Evolutionary conservation across 2,329 filamentous ascomycete genomes (phyloP).

Genomic region (Aspergillus fumigatus): DNA sequence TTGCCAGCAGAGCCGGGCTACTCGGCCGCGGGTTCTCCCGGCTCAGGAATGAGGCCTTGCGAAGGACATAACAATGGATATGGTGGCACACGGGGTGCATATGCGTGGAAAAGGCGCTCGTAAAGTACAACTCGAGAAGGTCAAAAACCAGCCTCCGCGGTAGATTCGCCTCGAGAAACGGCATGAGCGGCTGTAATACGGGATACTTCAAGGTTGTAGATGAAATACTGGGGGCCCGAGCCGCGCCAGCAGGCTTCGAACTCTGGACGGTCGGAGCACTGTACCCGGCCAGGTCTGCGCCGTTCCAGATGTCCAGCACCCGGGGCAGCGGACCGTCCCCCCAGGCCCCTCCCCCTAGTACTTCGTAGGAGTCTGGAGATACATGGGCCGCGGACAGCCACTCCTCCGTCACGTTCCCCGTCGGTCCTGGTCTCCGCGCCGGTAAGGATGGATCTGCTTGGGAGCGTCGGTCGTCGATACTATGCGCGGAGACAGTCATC

Average conservation of each 20-base stretch:
- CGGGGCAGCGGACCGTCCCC: slow-evolving; percentile 25
- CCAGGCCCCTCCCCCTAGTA: slow-evolving; percentile 21
- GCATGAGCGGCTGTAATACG: slow-evolving; percentile 75
- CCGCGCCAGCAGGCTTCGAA: slow-evolving; percentile 54
- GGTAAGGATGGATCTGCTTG: slow-evolving; percentile 17
- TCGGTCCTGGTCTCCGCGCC: slow-evolving; percentile 13
- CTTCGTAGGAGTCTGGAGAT: slow-evolving; percentile 30
- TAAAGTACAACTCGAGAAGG: slow-evolving; percentile 84
- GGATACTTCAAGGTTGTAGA: slow-evolving; percentile 63
- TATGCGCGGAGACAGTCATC: slow-evolving; percentile 24
- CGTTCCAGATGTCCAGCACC: slow-evolving; percentile 30
- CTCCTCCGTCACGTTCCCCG: slow-evolving; percentile 28
- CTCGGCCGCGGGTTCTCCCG: slow-evolving; percentile 73
- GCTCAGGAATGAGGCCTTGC: slow-evolving; percentile 80
- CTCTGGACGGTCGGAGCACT: slow-evolving; percentile 47
- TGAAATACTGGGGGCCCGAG: slow-evolving; percentile 42
- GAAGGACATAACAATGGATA: slow-evolving; percentile 81
- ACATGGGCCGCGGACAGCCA: slow-evolving; percentile 30
- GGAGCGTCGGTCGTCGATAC: slow-evolving; percentile 27
- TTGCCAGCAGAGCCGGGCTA: slow-evolving; percentile 80
- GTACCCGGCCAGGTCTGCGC: slow-evolving; percentile 22
- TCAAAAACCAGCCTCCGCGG: slow-evolving; percentile 79
- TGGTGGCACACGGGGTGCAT: slow-evolving; percentile 90
- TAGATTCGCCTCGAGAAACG: slow-evolving; percentile 73
- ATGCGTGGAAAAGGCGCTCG: slow-evolving; percentile 79